A percentile compares a stretch with the other conserved stretches of the same genome.
Evolutionary conservation across 2,329 filamentous ascomycete species (phyloP).

Genomic region (Colletotrichum spaethianum): DNA sequence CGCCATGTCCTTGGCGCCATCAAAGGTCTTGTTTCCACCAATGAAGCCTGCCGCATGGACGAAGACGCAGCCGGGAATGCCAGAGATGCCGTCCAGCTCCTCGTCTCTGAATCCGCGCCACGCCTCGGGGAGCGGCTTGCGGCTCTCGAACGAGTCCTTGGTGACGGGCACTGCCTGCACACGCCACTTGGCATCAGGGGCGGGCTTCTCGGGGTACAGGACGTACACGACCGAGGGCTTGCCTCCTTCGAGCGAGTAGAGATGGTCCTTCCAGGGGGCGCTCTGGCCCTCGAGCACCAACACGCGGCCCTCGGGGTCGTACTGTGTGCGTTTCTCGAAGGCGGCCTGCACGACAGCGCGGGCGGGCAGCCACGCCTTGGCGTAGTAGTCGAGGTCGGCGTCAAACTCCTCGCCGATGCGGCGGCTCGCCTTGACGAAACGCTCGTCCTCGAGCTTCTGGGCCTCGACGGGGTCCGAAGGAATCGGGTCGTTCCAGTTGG

Average conservation of each 20-base stretch:
- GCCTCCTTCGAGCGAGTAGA: conserved; percentile 85
- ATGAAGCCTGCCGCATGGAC: conserved; percentile 97
- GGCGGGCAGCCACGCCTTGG: conserved; percentile 87
- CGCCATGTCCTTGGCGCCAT: conserved; percentile 90
- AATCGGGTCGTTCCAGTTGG: conserved; percentile 80
- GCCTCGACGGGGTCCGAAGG: conserved; percentile 68
- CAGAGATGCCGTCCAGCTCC: conserved; percentile 81
- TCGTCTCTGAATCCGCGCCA: conserved; percentile 95
- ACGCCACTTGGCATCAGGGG: conserved; percentile 87
- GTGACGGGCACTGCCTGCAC: conserved; percentile 91
- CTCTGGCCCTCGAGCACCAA: conserved; percentile 83
- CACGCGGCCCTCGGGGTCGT: conserved; percentile 82
- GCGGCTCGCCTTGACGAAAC: conserved; percentile 82
- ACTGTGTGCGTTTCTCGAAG: conserved; percentile 76
- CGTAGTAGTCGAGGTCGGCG: conserved; percentile 83
- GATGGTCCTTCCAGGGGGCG: conserved; percentile 96
- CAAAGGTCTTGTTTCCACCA: conserved; percentile 92
- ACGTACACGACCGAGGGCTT: conserved; percentile 81
- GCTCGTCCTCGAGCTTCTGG: conserved; percentile 84
- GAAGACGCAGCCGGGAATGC: conserved; percentile 85
- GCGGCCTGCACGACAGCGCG: conserved; percentile 83
- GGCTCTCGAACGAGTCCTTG: conserved; percentile 90
- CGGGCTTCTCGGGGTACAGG: conserved; percentile 87
- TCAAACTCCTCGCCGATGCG: conserved; percentile 94
- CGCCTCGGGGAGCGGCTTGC: conserved; percentile 89